A percentile compares a stretch with the other conserved stretches of the same genome.
Conservation (phyloP, 2,329 filamentous ascomycete genomes). For the Aspergillus viridinutans region DNA sequence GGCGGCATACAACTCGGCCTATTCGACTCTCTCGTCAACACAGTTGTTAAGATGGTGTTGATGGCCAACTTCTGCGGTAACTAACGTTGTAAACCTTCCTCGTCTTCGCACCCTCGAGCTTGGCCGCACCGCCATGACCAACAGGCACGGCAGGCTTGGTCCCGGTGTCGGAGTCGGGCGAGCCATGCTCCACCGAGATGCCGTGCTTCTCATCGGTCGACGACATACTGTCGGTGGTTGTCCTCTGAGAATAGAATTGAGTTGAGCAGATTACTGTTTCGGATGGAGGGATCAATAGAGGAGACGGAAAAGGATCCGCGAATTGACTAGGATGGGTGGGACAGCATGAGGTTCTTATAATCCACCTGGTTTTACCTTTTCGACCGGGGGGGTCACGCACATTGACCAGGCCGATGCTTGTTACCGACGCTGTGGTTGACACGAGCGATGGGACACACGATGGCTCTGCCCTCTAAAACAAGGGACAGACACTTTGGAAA, state of each 20-base stretch:
- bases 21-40: neutral
- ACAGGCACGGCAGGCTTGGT: neutral
- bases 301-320: neutral
- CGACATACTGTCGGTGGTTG: neutral
- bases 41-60: neutral
- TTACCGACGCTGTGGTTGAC: neutral
- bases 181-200: neutral
- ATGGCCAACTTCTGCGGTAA: conserved; percentile 1
- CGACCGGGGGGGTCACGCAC: neutral
- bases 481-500: neutral
- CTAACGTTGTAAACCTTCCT: conserved; percentile 43
- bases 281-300: neutral
- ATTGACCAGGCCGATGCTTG: neutral
- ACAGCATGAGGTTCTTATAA: neutral
- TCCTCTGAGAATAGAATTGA: neutral
- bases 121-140: conserved; percentile 17
- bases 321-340: neutral
- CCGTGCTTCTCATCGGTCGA: neutral
- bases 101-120: conserved; percentile 32
- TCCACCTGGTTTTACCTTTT: neutral
- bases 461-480: neutral
- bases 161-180: neutral
- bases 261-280: neutral
- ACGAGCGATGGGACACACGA: neutral
- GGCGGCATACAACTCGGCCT: conserved; percentile 49